Evolutionary conservation across 768 basidiomycete species (phyloP).

Genomic region (Kwoniella dejecticola): DNA sequence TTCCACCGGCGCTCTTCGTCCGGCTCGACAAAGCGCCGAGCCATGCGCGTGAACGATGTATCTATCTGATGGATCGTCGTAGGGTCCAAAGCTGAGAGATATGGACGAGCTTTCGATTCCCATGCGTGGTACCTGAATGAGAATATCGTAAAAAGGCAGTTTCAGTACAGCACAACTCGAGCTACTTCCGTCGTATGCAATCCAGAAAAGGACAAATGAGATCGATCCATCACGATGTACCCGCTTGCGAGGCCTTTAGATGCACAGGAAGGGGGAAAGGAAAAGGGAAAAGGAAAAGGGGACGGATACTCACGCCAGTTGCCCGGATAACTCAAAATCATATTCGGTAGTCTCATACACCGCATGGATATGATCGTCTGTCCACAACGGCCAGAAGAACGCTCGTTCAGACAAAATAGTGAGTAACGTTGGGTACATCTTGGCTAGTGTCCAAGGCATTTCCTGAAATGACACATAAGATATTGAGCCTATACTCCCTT

Average conservation of each 20-base stretch:
- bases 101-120: slow-evolving; percentile 51
- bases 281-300: neutral
- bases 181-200: too few relatives aligned
- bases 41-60: slow-evolving; percentile 52
- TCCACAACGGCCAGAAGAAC: slow-evolving; percentile 58
- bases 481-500: neutral
- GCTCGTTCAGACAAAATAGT: slow-evolving; percentile 56
- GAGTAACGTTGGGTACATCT: slow-evolving; percentile 51
- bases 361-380: slow-evolving; percentile 41
- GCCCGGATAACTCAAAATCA: slow-evolving; percentile 44
- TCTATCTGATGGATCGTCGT: slow-evolving; percentile 40
- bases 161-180: too few relatives aligned
- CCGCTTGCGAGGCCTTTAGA: neutral
- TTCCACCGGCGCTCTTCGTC: slow-evolving; percentile 37
- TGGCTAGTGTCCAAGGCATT: slow-evolving; percentile 53
- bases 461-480: slow-evolving; percentile 26
- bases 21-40: slow-evolving; percentile 30
- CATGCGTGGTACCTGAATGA: slow-evolving; percentile 51
- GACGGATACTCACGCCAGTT: slow-evolving; percentile 41
- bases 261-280: neutral
- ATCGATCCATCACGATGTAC: neutral
- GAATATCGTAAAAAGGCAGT: too few relatives aligned
- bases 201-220: neutral
- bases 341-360: slow-evolving; percentile 45
- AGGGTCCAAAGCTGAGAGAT: slow-evolving; percentile 48